A percentile compares a stretch with the other conserved stretches of the same genome.
Conservation (phyloP, 2,329 filamentous ascomycete genomes). For the Talaromyces sp. region DNA sequence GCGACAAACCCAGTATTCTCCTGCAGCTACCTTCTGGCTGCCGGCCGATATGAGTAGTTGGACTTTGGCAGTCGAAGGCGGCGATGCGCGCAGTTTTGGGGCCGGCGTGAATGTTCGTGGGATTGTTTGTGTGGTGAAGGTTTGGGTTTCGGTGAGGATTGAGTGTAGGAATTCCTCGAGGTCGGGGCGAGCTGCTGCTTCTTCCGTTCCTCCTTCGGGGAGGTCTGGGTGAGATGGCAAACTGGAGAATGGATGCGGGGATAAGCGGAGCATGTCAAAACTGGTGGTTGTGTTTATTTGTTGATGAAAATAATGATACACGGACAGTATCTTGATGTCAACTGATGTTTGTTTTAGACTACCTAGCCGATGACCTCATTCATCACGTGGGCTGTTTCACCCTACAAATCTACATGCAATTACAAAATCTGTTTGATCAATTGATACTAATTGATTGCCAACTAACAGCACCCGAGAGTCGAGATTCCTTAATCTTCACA, state of each 20-base stretch:
- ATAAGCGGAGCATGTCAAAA: conserved; percentile 14
- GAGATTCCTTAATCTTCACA: neutral
- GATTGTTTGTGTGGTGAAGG: conserved; percentile 21
- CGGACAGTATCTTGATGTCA: neutral
- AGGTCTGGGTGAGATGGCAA: conserved; percentile 22
- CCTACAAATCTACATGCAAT: neutral
- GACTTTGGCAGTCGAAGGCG: conserved; percentile 25
- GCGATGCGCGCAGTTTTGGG: conserved; percentile 21
- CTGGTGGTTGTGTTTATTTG: neutral
- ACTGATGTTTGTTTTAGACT: neutral
- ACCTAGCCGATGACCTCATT: neutral
- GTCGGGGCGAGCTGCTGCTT: conserved; percentile 3
- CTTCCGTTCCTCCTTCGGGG: neutral
- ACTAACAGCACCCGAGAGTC: neutral
- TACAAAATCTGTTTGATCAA: neutral
- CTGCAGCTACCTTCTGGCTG: neutral
- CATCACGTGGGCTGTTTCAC: neutral
- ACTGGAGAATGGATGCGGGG: conserved; percentile 22
- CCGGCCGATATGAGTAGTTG: conserved; percentile 17
- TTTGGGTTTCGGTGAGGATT: conserved; percentile 23
- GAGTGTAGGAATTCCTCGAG: conserved; percentile 18
- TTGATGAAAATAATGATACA: neutral
- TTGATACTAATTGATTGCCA: neutral
- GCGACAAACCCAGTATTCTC: conserved; percentile 38
- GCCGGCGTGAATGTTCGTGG: conserved; percentile 21